phyloP scores from a whole-genome alignment of 176 grass and related monocot genomes.

The Tuctoria greenei region DNA sequence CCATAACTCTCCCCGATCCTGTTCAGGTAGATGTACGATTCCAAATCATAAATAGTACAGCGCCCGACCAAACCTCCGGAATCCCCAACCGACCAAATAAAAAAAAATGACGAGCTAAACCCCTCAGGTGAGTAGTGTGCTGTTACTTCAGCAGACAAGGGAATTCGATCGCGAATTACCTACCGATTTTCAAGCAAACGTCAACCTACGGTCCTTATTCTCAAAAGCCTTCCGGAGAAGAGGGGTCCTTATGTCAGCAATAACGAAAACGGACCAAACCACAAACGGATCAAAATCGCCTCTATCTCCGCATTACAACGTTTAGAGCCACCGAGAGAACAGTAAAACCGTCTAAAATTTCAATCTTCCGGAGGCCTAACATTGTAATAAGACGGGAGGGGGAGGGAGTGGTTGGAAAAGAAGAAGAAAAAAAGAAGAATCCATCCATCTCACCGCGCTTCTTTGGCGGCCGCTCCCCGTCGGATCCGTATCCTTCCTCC shows the following conservation, averaged over 20 bases:
- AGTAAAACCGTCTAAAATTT: not conserved
- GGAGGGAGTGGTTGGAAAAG: not conserved
- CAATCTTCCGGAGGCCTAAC: not conserved
- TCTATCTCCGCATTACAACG: not conserved
- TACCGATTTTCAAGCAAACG: not conserved
- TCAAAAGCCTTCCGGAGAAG: not conserved
- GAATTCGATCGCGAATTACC: constrained; percentile 7
- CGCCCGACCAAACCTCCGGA: not conserved
- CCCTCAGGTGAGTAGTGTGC: not conserved
- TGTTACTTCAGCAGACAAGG: not conserved
- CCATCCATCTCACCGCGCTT: constrained; percentile 45
- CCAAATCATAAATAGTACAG: not conserved
- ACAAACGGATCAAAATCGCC: not conserved
- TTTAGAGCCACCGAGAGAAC: not conserved
- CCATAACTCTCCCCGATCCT: not conserved
- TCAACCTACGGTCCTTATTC: not conserved
- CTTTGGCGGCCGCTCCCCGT: constrained; percentile 30
- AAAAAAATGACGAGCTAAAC: not conserved
- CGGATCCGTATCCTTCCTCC: constrained; percentile 69
- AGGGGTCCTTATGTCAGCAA: not conserved
- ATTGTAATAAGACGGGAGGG: not conserved
- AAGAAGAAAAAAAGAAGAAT: not conserved
- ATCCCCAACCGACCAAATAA: not conserved
- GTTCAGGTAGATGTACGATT: not conserved
- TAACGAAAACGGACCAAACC: not conserved